These are phyloP conservation scores for Blastocladiella britannica DNA, from an alignment of 192 early-diverging fungal genomes.

Conservation along the genomic window DNA sequence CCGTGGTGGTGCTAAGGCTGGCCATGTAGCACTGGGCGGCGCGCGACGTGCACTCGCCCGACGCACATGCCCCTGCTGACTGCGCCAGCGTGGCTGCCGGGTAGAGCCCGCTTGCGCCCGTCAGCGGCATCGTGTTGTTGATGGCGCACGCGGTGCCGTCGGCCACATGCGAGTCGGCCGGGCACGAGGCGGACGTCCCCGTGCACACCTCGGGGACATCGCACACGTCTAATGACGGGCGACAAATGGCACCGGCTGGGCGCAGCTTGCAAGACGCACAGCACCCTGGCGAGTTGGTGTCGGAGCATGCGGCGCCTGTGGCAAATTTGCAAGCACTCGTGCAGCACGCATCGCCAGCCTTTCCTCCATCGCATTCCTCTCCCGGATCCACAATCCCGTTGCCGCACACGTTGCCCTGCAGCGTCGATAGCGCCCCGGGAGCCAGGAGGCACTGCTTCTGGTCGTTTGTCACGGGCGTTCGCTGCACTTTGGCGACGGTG, in stretches of 20 bases:
- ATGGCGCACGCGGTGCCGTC: constrained; percentile 42
- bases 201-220: constrained; percentile 59
- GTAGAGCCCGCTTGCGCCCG: too few species aligned
- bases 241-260: constrained; percentile 38
- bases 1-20: too few species aligned
- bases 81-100: too few species aligned
- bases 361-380: constrained; percentile 84
- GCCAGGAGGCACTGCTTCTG: constrained; percentile 16
- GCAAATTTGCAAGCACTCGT: constrained; percentile 63
- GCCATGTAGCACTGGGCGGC: too few species aligned
- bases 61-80: too few species aligned
- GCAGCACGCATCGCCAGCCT: constrained; percentile 57
- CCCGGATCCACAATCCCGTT: constrained; percentile 74
- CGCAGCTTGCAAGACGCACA: constrained; percentile 47
- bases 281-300: constrained; percentile 18
- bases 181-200: constrained; percentile 48
- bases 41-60: too few species aligned
- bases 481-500: constrained; percentile 2
- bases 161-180: constrained; percentile 32
- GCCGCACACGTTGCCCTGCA: constrained; percentile 48
- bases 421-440: constrained; percentile 12
- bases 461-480: background rate
- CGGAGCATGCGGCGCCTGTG: constrained; percentile 39
- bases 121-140: too few species aligned
- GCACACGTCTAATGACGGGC: constrained; percentile 52